Conservation (phyloP, 257 asterid species). For the Solanum clarkiae region DNA sequence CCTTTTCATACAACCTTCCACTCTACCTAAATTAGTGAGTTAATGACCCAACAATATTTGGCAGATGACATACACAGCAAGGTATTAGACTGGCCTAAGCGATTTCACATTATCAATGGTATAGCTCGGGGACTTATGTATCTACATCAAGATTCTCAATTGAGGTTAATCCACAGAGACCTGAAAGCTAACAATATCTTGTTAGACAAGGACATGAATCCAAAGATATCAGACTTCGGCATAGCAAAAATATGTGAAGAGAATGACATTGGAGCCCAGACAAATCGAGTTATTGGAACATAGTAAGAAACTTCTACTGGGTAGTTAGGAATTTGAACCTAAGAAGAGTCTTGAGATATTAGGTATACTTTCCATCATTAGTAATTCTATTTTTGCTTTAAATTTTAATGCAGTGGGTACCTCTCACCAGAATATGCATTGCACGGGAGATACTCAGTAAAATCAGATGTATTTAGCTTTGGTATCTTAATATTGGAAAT, state of each 20-base stretch:
- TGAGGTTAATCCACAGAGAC: no score
- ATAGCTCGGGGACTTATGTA: constrained; percentile 38
- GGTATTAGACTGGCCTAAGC: constrained; percentile 28
- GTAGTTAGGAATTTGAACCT: no score
- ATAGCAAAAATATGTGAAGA: constrained; percentile 31
- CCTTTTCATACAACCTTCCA: not conserved
- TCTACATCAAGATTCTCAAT: constrained; percentile 44
- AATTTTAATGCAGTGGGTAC: no score
- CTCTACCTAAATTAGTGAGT: not conserved
- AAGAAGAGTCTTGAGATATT: no score
- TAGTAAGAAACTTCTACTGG: no score
- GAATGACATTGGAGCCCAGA: constrained; percentile 7
- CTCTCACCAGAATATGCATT: constrained; percentile 38
- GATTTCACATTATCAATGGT: constrained; percentile 26
- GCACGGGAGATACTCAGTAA: constrained; percentile 25
- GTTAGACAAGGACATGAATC: constrained; percentile 27
- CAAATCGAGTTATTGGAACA: constrained; percentile 33
- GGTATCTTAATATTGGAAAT: constrained; percentile 24
- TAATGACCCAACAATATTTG: not conserved
- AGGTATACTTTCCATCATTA: no score
- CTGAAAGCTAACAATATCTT: no score
- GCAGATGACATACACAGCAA: constrained; percentile 15
- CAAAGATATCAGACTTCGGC: constrained; percentile 43
- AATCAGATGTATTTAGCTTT: constrained; percentile 37
- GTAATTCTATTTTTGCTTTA: no score